Conservation (phyloP, 2,329 filamentous ascomycete species). For the Ophiosphaerella korrae region DNA sequence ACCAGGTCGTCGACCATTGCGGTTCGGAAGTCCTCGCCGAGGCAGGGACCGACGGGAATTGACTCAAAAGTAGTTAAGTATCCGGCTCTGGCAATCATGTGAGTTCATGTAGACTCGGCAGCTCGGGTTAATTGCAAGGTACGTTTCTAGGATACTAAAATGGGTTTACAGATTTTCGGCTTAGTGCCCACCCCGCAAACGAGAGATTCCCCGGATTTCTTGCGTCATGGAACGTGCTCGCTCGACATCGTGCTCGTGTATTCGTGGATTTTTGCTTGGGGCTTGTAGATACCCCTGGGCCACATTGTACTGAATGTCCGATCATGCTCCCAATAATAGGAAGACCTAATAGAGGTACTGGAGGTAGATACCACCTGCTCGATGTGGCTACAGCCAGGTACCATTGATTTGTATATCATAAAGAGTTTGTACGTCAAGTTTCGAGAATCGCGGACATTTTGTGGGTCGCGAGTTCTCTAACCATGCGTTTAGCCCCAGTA, state of each 20-base stretch:
- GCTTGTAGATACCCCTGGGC: too few species aligned
- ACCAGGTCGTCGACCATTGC: background rate
- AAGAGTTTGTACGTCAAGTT: background rate
- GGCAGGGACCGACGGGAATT: background rate
- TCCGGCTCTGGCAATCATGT: background rate
- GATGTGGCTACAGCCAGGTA: background rate
- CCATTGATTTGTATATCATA: background rate
- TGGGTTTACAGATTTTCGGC: background rate
- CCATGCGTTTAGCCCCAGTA: conserved; percentile 11
- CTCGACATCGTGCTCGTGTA: background rate
- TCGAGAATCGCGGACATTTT: background rate
- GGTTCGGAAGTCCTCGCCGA: too few species aligned
- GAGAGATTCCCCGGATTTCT: background rate
- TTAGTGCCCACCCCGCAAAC: conserved; percentile 1
- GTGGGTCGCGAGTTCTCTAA: background rate
- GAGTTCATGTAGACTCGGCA: background rate
- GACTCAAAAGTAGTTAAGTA: background rate
- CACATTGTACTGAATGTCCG: background rate
- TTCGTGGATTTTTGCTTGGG: conserved; percentile 5
- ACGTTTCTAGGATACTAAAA: background rate
- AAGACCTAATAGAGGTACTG: background rate
- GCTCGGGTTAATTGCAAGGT: background rate
- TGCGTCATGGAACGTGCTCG: background rate
- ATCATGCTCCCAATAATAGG: background rate
- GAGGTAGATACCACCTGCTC: background rate